phyloP scores from a whole-genome alignment of 257 asterid genomes.

The Lithospermum erythrorhizon region DNA sequence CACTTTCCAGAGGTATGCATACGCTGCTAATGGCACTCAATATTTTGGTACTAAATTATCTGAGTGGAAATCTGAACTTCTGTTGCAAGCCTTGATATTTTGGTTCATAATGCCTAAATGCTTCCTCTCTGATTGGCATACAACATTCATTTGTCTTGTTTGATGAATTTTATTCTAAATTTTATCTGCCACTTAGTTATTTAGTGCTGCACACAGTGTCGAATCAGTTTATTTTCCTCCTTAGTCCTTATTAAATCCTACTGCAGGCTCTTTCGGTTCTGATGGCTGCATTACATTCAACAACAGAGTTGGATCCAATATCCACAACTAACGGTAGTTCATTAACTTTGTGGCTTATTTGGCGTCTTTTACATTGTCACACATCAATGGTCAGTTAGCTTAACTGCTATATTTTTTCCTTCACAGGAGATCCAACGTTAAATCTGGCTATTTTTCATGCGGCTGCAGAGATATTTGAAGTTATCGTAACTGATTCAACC shows the following conservation, averaged over 20 bases:
- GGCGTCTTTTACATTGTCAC: not conserved
- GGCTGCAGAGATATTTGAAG: conserved; percentile 84
- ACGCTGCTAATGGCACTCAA: not conserved
- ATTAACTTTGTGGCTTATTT: conserved; percentile 8
- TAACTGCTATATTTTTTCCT: conserved; percentile 11
- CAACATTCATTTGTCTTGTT: not conserved
- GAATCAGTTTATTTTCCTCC: conserved; percentile 10
- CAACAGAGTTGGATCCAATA: conserved; percentile 67
- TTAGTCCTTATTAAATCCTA: conserved; percentile 11
- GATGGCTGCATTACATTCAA: conserved; percentile 64
- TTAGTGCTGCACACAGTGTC: conserved; percentile 5
- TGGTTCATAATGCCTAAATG: not conserved
- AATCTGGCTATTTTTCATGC: conserved; percentile 80
- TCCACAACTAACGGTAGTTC: conserved; percentile 43
- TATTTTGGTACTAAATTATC: not conserved
- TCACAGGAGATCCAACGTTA: conserved; percentile 65
- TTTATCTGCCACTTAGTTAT: not conserved
- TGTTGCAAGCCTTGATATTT: not conserved
- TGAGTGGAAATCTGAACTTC: not conserved
- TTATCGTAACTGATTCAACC: conserved; percentile 74
- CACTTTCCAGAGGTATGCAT: conserved; percentile 82
- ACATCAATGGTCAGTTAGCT: conserved; percentile 4
- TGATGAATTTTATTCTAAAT: conserved; percentile 1
- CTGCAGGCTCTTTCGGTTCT: conserved; percentile 72
- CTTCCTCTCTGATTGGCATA: conserved; percentile 6